phyloP scores from a whole-genome alignment of 1,284 basidiomycete species.

The Ceratobasidium sp. region DNA sequence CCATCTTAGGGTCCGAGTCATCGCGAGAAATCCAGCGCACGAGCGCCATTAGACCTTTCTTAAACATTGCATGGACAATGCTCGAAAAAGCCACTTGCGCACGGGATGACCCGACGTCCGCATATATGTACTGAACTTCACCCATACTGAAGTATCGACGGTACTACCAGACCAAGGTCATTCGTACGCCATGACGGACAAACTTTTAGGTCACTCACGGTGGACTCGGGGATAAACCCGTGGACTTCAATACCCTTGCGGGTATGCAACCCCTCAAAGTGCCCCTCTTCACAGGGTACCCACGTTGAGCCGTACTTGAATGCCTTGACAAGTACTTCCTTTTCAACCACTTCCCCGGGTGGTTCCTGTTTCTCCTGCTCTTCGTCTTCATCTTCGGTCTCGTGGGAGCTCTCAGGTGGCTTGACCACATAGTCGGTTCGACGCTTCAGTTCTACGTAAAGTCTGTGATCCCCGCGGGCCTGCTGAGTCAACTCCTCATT shows the following conservation, averaged over 20 bases:
- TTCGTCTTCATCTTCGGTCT: conserved; percentile 46
- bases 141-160: conserved; percentile 84
- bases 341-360: conserved; percentile 66
- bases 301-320: conserved; percentile 94
- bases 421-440: conserved; percentile 45
- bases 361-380: conserved; percentile 38
- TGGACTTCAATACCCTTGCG: conserved; percentile 88
- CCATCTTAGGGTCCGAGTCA: conserved; percentile 84
- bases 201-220: conserved; percentile 57
- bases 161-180: conserved; percentile 61
- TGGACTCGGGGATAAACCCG: conserved; percentile 73
- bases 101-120: conserved; percentile 70
- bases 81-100: conserved; percentile 89
- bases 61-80: conserved; percentile 82
- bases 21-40: conserved; percentile 82
- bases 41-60: conserved; percentile 75
- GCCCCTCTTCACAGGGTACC: conserved; percentile 79
- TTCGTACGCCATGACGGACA: background rate
- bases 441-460: conserved; percentile 36
- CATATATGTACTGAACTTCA: conserved; percentile 90
- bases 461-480: conserved; percentile 13
- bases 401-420: conserved; percentile 41
- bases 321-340: conserved; percentile 80
- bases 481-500: conserved; percentile 50
- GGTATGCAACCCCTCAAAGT: conserved; percentile 76